A percentile compares a stretch with the other conserved stretches of the same genome.
phyloP scores from a whole-genome alignment of 768 basidiomycete species.

The Antrodiella citrinella region DNA sequence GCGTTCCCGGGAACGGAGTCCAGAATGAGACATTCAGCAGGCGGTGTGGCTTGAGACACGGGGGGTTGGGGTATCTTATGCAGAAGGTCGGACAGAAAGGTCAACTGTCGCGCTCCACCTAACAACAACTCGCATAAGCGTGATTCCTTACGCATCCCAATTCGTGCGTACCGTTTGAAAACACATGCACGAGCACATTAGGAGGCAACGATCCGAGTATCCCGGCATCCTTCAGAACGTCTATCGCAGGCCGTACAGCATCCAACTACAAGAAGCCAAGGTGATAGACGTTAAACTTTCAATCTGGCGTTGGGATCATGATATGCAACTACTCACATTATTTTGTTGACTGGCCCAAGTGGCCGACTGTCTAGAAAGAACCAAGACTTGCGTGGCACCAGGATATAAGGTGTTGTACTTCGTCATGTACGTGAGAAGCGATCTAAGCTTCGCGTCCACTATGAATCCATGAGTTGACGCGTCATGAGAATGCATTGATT shows the following conservation, averaged over 20 bases:
- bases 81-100: background rate
- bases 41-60: background rate
- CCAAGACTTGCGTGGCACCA: conserved; percentile 7
- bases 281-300: too few species aligned
- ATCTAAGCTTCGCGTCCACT: conserved; percentile 11
- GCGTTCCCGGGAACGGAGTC: conserved; percentile 12
- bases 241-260: background rate
- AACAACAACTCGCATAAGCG: too few species aligned
- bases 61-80: background rate
- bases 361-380: conserved; percentile 8
- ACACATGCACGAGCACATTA: conserved; percentile 5
- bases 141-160: too few species aligned
- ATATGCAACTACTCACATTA: background rate
- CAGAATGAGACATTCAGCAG: conserved; percentile 11
- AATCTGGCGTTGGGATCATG: too few species aligned
- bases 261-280: background rate
- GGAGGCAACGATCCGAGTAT: background rate
- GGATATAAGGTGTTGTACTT: conserved; percentile 11
- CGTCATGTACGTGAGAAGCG: conserved; percentile 12
- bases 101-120: conserved; percentile 1
- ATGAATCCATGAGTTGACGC: background rate
- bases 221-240: background rate
- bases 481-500: background rate
- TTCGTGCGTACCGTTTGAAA: background rate
- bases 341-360: background rate